phyloP scores from a whole-genome alignment of 2,329 filamentous ascomycete species.

The Xylariaceae sp. region DNA sequence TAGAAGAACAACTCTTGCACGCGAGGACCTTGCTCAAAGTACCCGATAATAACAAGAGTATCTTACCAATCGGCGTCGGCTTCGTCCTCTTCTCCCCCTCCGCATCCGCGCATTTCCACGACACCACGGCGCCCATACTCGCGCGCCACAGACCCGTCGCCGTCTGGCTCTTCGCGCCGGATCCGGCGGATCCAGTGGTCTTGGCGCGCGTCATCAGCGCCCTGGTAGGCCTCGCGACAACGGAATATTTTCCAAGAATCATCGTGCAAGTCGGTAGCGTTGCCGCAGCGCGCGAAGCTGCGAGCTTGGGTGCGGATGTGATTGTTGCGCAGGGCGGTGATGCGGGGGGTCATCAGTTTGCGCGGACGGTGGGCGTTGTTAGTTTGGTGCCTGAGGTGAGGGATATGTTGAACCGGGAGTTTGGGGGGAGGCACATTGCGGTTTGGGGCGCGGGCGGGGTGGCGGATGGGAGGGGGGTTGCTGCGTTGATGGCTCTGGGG shows the following conservation, averaged over 20 bases:
- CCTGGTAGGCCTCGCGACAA: neutral
- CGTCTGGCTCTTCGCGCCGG: conserved; percentile 63
- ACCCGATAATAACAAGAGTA: too few relatives aligned
- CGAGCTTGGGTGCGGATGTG: conserved; percentile 38
- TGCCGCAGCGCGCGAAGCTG: conserved; percentile 38
- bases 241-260: conserved; percentile 35
- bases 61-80: conserved; percentile 47
- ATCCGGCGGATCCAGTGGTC: conserved; percentile 24
- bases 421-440: conserved; percentile 24
- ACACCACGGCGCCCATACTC: conserved; percentile 48
- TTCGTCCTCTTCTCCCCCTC: conserved; percentile 52
- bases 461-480: conserved; percentile 41
- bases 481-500: conserved; percentile 44
- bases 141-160: conserved; percentile 50
- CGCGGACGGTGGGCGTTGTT: conserved; percentile 40
- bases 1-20: conserved; percentile 32
- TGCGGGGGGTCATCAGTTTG: conserved; percentile 49
- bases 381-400: conserved; percentile 45
- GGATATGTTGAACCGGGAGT: conserved; percentile 35
- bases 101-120: conserved; percentile 35
- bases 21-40: neutral
- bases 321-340: conserved; percentile 49
- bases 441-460: conserved; percentile 48
- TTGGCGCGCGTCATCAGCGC: neutral
- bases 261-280: conserved; percentile 50